These are phyloP conservation scores for Hygrophila difformis DNA, from an alignment of 257 asterid genomes.

Conservation along the genomic window DNA sequence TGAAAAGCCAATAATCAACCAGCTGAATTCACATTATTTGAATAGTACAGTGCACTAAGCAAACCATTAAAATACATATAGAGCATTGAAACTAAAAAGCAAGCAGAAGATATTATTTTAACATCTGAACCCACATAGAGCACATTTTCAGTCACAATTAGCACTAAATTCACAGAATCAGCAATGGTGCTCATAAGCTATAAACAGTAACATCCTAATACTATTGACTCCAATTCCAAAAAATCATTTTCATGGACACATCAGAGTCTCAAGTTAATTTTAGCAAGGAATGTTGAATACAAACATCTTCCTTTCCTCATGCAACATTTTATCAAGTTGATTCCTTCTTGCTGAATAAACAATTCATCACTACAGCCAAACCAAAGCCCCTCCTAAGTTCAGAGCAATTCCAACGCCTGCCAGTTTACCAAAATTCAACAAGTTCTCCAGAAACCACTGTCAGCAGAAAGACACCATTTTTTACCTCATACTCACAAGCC, in stretches of 20 bases:
- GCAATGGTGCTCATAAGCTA: not conserved
- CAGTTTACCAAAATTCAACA: not conserved
- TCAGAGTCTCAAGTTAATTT: too few species aligned
- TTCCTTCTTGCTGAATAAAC: not conserved
- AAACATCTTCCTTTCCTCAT: not conserved
- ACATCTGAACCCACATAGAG: not conserved
- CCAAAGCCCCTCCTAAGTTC: slow-evolving; percentile 14
- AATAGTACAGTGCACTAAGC: not conserved
- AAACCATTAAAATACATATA: not conserved
- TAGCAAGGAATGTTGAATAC: too few species aligned
- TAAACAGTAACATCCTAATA: too few species aligned
- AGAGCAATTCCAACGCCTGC: not conserved
- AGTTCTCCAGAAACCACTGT: slow-evolving; percentile 7
- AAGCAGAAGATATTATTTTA: not conserved
- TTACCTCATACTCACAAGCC: too few species aligned
- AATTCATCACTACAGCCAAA: not conserved
- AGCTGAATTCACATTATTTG: slow-evolving; percentile 7
- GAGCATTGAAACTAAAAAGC: not conserved
- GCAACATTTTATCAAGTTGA: not conserved
- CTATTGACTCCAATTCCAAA: too few species aligned
- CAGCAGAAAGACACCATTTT: too few species aligned
- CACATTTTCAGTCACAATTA: not conserved
- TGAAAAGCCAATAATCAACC: slow-evolving; percentile 24
- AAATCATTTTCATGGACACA: too few species aligned
- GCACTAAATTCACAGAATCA: not conserved